Conservation (phyloP, 2,329 filamentous ascomycete species). For the Xylariaceae sp. region DNA sequence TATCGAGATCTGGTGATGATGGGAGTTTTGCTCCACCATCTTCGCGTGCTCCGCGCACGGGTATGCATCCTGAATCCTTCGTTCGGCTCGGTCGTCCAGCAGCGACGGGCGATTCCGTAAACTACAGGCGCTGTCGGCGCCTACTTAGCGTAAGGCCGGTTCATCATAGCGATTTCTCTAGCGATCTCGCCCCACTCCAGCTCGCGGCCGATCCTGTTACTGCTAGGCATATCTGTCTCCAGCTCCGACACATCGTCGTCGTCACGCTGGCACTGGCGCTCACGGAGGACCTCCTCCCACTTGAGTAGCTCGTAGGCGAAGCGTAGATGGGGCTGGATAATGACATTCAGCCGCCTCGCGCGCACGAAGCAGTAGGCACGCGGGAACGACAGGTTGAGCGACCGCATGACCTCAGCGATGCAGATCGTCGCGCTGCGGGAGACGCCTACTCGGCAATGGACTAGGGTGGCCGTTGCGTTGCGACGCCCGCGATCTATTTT, state of each 20-base stretch:
- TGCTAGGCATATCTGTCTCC: background rate
- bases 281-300: slow-evolving; percentile 78
- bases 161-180: slow-evolving; percentile 91
- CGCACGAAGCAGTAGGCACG: slow-evolving; percentile 95
- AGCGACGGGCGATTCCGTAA: background rate
- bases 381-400: slow-evolving; percentile 74
- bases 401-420: slow-evolving; percentile 96
- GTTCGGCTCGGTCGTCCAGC: background rate
- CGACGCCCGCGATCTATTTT: slow-evolving; percentile 66
- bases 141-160: slow-evolving; percentile 79
- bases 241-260: slow-evolving; percentile 21
- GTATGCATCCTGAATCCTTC: too few relatives aligned
- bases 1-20: too few relatives aligned
- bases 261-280: slow-evolving; percentile 31
- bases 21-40: too few relatives aligned
- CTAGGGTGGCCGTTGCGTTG: slow-evolving; percentile 77
- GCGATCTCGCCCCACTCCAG: slow-evolving; percentile 87
- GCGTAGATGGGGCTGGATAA: slow-evolving; percentile 92
- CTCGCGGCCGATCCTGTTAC: slow-evolving; percentile 57
- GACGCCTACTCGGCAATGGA: slow-evolving; percentile 94
- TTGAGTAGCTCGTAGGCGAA: slow-evolving; percentile 95
- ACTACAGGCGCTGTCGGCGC: background rate
- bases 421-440: slow-evolving; percentile 95
- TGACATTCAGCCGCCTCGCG: slow-evolving; percentile 87
- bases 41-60: too few relatives aligned